These are phyloP conservation scores for Populus tremula DNA, from an alignment of 345 rosid species.

Conservation along the genomic window DNA sequence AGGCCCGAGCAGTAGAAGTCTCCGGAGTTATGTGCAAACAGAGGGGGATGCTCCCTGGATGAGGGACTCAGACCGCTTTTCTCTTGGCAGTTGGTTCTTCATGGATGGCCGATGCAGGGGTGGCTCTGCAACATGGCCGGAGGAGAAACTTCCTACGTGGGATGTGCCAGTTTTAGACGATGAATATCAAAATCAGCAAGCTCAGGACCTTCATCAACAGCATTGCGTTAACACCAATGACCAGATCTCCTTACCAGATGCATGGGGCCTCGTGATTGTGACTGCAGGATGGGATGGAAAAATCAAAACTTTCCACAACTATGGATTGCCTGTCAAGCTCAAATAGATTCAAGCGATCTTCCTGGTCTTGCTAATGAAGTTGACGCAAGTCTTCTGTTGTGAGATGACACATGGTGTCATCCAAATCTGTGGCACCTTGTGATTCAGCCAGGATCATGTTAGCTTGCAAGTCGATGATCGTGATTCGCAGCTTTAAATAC, in stretches of 20 bases:
- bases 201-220: conserved; percentile 8
- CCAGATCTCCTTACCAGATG: conserved; percentile 24
- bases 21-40: conserved; percentile 5
- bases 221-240: background rate
- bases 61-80: conserved; percentile 40
- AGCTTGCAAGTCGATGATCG: background rate
- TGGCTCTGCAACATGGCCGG: conserved; percentile 82
- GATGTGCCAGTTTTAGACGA: conserved; percentile 18
- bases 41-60: conserved; percentile 19
- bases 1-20: conserved; percentile 8
- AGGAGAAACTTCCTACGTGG: conserved; percentile 64
- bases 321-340: conserved; percentile 55
- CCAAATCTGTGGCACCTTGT: background rate
- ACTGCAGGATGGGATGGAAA: conserved; percentile 72
- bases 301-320: conserved; percentile 69
- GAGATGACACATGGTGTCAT: background rate
- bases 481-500: background rate
- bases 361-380: background rate
- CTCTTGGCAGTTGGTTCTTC: conserved; percentile 55
- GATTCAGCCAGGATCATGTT: background rate
- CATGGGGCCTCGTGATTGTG: conserved; percentile 82
- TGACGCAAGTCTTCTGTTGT: background rate
- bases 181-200: conserved; percentile 1
- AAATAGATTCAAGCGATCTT: conserved; percentile 10
- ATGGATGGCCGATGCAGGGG: conserved; percentile 50